phyloP scores from a whole-genome alignment of 345 rosid genomes.

The Ceriops tagal region DNA sequence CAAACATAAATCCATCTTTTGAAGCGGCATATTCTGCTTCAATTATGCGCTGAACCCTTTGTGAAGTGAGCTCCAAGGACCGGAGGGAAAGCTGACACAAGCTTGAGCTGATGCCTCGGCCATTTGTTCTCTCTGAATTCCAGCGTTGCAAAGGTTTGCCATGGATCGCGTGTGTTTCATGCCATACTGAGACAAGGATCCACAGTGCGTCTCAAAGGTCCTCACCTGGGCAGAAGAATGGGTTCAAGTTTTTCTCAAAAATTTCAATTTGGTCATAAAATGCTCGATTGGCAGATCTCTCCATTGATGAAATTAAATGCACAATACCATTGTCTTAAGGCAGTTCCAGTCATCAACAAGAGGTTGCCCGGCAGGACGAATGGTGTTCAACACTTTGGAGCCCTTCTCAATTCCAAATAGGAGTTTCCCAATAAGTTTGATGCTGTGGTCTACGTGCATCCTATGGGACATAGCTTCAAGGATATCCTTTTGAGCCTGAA shows the following conservation, averaged over 20 bases:
- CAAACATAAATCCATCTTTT: not conserved
- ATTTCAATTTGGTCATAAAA: not conserved
- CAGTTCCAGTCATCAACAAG: slow-evolving; percentile 96
- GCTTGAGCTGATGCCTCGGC: slow-evolving; percentile 87
- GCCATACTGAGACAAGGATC: slow-evolving; percentile 86
- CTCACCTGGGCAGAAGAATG: slow-evolving; percentile 51
- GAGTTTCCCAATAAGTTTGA: slow-evolving; percentile 75
- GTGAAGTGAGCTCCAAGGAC: slow-evolving; percentile 80
- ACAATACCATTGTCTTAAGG: slow-evolving; percentile 66
- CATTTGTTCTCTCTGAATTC: slow-evolving; percentile 62
- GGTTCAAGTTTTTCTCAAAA: not conserved
- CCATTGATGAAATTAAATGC: not conserved
- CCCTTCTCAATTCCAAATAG: slow-evolving; percentile 74
- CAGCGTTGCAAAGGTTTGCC: slow-evolving; percentile 88
- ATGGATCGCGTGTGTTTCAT: slow-evolving; percentile 94
- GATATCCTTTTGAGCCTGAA: slow-evolving; percentile 70
- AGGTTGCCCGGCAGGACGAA: slow-evolving; percentile 76
- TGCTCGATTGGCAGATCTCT: slow-evolving; percentile 28
- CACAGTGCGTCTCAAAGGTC: slow-evolving; percentile 80
- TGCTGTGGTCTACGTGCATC: slow-evolving; percentile 76
- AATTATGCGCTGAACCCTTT: slow-evolving; percentile 77
- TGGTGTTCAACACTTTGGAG: slow-evolving; percentile 52
- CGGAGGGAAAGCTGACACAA: slow-evolving; percentile 60
- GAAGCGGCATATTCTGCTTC: slow-evolving; percentile 5
- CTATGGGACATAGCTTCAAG: slow-evolving; percentile 93